Conservation (phyloP, 225 moss, liverwort and hornwort genomes). For the Takakia lepidozioides region DNA sequence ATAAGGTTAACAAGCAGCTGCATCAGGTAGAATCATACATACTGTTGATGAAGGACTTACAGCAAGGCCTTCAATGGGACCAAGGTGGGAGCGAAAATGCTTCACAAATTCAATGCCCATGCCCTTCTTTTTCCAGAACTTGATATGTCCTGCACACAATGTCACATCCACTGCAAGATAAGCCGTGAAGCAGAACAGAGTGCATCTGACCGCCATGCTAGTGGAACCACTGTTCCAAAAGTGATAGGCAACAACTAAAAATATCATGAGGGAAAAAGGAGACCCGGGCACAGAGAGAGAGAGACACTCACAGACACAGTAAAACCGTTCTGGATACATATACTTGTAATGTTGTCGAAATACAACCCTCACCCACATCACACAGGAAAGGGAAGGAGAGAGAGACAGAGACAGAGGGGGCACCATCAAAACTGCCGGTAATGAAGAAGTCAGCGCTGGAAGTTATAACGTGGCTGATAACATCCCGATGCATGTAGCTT, state of each 20-base stretch:
- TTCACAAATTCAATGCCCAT: constrained; percentile 97
- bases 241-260: too few relatives aligned
- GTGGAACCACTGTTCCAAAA: too few relatives aligned
- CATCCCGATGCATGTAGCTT: constrained; percentile 98
- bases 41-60: constrained; percentile 29
- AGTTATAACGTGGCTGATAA: constrained; percentile 80
- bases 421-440: constrained; percentile 95
- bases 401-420: too few relatives aligned
- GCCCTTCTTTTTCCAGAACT: constrained; percentile 98
- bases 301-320: too few relatives aligned
- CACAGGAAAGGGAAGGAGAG: constrained; percentile 5
- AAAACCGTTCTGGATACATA: too few relatives aligned
- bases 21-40: not conserved
- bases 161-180: too few relatives aligned
- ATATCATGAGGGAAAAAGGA: too few relatives aligned
- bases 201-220: too few relatives aligned
- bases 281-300: too few relatives aligned
- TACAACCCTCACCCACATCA: not conserved
- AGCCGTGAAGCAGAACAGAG: too few relatives aligned
- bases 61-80: constrained; percentile 77
- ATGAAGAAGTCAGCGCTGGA: constrained; percentile 96
- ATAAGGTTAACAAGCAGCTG: not conserved
- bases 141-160: constrained; percentile 68
- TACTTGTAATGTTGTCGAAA: too few relatives aligned
- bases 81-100: constrained; percentile 94